Evolutionary conservation across 305 asterid species (phyloP).

Genomic region (Lippia alba): DNA sequence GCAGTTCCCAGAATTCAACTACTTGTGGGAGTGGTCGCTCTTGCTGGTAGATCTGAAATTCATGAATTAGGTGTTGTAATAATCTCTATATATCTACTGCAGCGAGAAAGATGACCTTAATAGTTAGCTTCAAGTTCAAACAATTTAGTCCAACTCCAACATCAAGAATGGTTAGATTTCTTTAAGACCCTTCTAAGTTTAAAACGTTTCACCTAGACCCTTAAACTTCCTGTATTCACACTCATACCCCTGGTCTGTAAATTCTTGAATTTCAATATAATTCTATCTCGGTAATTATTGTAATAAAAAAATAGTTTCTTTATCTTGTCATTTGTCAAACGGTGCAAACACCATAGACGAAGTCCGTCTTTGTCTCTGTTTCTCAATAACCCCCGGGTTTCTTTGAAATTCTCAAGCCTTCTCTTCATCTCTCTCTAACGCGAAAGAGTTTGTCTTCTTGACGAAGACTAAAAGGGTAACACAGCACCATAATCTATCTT

Average conservation of each 20-base stretch:
- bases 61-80: slow-evolving; percentile 19
- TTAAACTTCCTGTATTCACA: background rate
- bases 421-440: background rate
- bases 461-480: slow-evolving; percentile 41
- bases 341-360: too few relatives aligned
- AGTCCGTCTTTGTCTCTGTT: too few relatives aligned
- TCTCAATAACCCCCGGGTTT: too few relatives aligned
- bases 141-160: slow-evolving; percentile 21
- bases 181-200: background rate
- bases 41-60: slow-evolving; percentile 39
- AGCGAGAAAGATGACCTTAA: slow-evolving; percentile 25
- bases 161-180: background rate
- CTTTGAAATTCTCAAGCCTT: slow-evolving; percentile 1
- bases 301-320: background rate
- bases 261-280: background rate
- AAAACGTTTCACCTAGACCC: background rate
- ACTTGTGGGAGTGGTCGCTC: background rate
- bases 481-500: background rate
- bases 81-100: background rate
- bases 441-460: slow-evolving; percentile 13
- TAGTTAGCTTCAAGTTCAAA: slow-evolving; percentile 36
- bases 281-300: background rate
- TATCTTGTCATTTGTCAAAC: too few relatives aligned
- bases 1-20: background rate
- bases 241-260: background rate